Base-by-base conservation (phyloP, 169 alveolate species). In the Plasmodium gaboni region DNA sequence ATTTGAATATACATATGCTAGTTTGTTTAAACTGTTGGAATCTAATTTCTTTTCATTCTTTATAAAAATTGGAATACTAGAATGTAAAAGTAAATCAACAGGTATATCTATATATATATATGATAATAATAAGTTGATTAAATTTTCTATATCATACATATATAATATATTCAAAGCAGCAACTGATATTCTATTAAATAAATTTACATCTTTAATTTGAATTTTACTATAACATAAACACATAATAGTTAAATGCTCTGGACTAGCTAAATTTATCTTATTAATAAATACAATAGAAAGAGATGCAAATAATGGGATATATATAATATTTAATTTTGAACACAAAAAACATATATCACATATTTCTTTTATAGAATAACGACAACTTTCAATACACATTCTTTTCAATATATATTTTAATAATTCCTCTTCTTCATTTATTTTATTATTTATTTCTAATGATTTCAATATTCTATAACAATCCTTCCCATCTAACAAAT, bases 291-390 rank as follows among this genome's bases (percentile, higher is more conserved):
- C 48, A 42, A 83, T 12, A 50, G 91, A 83, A 51, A 83, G n/a
- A 1, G 91, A 83, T 12, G 91, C 91, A 59, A 68, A 83, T 60
- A 83, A 61, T 5, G 91, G 91, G n/a, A 83, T 83, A 61, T 59
- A 83, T 1, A 83, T 17, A 17, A 83, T 38, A 42, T 67, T 69
- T 46, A 83, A 63, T 71, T 69, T 83, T 1, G 91, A 60, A 83
- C 91, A 83, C 38, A 83, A 42, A 83, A 83, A 83, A 55, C 65
- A 83, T 26, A 83, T 83, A 50, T 83, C 91, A 68, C 91, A 83
- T 55, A 83, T 83, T 71, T 83, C 91, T 69, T 83, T 83, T 5
- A 83, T 15, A 38, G 91, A 83, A 83, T 83, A 83, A 48, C 44
- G 68, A 61, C 91, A 83, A 53, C 65, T 44, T 24, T 83, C 74